phyloP scores from a whole-genome alignment of 495 filamentous ascomycete genomes.

The Cryomyces minteri region DNA sequence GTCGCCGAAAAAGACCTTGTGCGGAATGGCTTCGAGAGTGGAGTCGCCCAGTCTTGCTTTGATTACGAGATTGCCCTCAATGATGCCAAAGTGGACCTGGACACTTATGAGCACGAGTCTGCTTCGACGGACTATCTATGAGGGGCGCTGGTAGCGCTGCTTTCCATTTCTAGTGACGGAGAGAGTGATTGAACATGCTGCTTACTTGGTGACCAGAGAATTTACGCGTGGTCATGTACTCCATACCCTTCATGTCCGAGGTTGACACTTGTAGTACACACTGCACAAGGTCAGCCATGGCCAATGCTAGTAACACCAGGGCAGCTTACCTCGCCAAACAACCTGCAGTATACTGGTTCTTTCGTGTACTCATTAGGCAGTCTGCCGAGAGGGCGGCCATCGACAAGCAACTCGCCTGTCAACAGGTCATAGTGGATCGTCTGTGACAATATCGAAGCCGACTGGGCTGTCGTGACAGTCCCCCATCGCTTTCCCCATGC shows the following conservation, averaged over 20 bases:
- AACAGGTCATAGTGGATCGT: conserved; percentile 33
- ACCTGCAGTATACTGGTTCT: conserved; percentile 21
- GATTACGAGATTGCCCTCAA: conserved; percentile 12
- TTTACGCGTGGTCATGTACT: conserved; percentile 19
- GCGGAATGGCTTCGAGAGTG: conserved; percentile 28
- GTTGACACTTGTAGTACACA: conserved; percentile 21
- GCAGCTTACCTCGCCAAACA: conserved; percentile 22
- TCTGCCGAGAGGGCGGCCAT: conserved; percentile 31
- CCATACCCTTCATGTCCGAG: conserved; percentile 25
- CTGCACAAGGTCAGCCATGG: too few relatives aligned
- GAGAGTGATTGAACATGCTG: too few relatives aligned
- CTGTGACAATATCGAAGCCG: too few relatives aligned
- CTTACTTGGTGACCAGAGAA: conserved; percentile 12
- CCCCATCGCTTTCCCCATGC: too few relatives aligned
- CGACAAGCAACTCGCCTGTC: conserved; percentile 34
- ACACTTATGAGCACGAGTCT: too few relatives aligned
- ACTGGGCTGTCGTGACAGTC: too few relatives aligned
- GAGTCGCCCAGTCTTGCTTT: conserved; percentile 1
- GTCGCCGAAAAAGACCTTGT: conserved; percentile 19
- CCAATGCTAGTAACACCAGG: too few relatives aligned
- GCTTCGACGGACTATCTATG: too few relatives aligned
- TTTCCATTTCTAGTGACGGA: too few relatives aligned
- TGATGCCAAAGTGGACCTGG: conserved; percentile 24
- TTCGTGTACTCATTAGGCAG: conserved; percentile 28
- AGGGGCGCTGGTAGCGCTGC: too few relatives aligned